These are phyloP conservation scores for Berberis thunbergii DNA, from an alignment of 164 flowering plant species.

Conservation along the genomic window DNA sequence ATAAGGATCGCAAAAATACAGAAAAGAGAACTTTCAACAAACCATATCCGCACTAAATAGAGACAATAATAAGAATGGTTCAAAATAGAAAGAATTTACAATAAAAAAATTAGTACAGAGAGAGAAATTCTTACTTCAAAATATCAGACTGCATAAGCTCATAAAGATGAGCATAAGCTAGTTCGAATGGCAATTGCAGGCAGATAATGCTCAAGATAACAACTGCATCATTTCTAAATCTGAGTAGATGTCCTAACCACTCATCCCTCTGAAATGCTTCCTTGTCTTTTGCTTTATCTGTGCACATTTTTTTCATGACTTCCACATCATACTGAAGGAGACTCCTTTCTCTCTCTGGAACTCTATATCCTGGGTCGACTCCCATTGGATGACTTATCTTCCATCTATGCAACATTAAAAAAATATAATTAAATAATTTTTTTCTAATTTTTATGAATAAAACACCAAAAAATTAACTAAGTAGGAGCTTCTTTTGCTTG, in stretches of 20 bases:
- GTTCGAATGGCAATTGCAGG: constrained; percentile 93
- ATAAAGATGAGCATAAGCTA: constrained; percentile 90
- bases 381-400: constrained; percentile 37
- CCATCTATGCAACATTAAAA: constrained; percentile 44
- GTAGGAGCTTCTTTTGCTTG: too few relatives aligned
- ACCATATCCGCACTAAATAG: too few relatives aligned
- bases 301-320: constrained; percentile 25
- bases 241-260: constrained; percentile 65
- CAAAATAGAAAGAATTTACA: background rate
- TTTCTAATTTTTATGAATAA: background rate
- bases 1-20: too few relatives aligned
- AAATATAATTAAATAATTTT: background rate
- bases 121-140: constrained; percentile 41
- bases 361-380: constrained; percentile 32
- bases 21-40: too few relatives aligned
- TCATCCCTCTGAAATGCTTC: constrained; percentile 64
- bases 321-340: constrained; percentile 35
- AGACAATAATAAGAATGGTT: too few relatives aligned
- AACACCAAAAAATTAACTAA: background rate
- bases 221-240: constrained; percentile 81
- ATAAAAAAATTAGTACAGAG: background rate
- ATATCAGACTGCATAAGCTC: constrained; percentile 50
- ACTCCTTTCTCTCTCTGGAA: constrained; percentile 31
- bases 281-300: constrained; percentile 42
- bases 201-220: constrained; percentile 73